phyloP scores from a whole-genome alignment of 106 monocot species.

The Apostasia shenzhenica region DNA sequence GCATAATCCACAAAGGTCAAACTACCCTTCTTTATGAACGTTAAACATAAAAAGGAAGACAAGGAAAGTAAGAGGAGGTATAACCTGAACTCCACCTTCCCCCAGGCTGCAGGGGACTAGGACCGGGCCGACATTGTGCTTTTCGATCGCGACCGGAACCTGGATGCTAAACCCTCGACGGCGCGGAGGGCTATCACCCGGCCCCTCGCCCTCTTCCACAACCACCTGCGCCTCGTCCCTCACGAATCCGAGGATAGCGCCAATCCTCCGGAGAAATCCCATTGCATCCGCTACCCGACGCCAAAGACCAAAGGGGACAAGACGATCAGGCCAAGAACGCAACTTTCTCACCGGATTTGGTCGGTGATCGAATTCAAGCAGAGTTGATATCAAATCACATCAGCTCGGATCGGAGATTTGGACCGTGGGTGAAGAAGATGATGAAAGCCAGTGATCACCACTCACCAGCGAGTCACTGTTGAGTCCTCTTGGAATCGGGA shows the following conservation, averaged over 20 bases:
- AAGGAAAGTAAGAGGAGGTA: neutral
- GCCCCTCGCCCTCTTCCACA: constrained; percentile 1
- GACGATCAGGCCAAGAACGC: too few species aligned
- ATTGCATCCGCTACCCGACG: neutral
- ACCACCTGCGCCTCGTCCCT: constrained; percentile 6
- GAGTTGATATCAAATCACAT: too few species aligned
- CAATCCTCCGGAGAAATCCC: constrained; percentile 12
- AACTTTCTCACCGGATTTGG: too few species aligned
- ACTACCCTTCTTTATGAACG: too few species aligned
- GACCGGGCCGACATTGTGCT: constrained; percentile 10
- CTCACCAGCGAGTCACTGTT: too few species aligned
- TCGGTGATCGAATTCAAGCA: too few species aligned
- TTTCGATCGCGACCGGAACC: constrained; percentile 7
- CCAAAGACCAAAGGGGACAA: neutral
- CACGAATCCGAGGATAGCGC: constrained; percentile 6
- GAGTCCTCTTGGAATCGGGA: too few species aligned
- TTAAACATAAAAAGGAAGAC: neutral
- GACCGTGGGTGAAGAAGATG: too few species aligned
- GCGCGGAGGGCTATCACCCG: neutral
- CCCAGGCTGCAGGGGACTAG: constrained; percentile 22
- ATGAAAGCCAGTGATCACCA: too few species aligned
- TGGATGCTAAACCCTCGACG: constrained; percentile 9
- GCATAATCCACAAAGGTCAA: too few species aligned
- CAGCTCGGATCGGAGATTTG: too few species aligned
- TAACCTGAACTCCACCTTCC: constrained; percentile 27